Base-by-base conservation (phyloP, 148 eudicot species). In the Hydrangea macrophylla region DNA sequence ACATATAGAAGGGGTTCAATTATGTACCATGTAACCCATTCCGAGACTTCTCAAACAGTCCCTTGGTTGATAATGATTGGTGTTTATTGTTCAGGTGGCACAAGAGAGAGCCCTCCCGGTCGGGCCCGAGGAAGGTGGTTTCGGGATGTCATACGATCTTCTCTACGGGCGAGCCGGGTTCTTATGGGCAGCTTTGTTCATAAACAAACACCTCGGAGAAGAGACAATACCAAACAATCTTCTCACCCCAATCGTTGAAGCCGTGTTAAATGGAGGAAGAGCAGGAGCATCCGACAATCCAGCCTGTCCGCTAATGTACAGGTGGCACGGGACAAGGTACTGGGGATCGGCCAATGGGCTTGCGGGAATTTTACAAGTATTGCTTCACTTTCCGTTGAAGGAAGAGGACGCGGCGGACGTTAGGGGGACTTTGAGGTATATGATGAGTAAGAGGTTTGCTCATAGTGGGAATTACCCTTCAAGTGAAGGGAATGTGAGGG, bases 91-190 rank as follows among this genome's bases (percentile, higher is more conserved):
- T 35, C 73, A 90, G 96, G 76, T 90, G 67, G 88, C 89, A 69
- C 72, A 83, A 65, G 96, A 90, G 60, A 79, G 73, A 71, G 92
- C 96, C 51, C 92, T 90, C 48, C 92, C 92, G 8, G 77, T 84
- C 24, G 96, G 96, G 70, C 90, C 96, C 9, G 85, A 87, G 45
- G 96, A 90, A 67, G 96, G 96, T 18, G 96, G 96, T 23, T 80
- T 87, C 25, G 96, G 96, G 55, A 90, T 90, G 96, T 90, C 96
- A 26, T 90, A 90, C 7, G 92, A 90, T 60, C 88, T 90, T 65
- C 84, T 90, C 7, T 74, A 79, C 42, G 96, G 96, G 6, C 82
- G 96, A 68, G 90, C 96, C 48, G 96, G 96, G 28, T 90, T 87
- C 69, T 70, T 90, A 32, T 90, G 90, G 90, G 90, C 96, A 2